phyloP scores from a whole-genome alignment of 768 basidiomycete genomes.

The Naganishia onofrii region DNA sequence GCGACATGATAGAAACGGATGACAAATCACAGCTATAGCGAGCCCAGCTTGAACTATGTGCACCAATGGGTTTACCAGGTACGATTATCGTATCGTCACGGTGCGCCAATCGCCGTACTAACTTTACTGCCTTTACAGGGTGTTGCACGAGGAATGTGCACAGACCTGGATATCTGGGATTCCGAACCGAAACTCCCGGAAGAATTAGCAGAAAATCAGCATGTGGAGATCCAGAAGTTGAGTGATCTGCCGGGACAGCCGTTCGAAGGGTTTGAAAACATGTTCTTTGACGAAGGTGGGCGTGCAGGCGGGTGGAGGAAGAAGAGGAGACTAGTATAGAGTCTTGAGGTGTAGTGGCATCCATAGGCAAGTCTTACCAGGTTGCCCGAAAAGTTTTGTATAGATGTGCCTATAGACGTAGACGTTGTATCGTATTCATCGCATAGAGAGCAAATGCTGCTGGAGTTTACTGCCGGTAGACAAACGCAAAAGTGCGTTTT shows the following conservation, averaged over 20 bases:
- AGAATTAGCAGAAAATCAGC: slow-evolving; percentile 22
- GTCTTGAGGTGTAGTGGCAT: not conserved
- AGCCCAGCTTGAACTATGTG: slow-evolving; percentile 42
- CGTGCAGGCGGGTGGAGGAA: slow-evolving; percentile 45
- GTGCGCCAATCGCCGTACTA: not conserved
- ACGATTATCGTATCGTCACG: not conserved
- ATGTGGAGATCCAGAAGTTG: slow-evolving; percentile 31
- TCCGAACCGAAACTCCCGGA: slow-evolving; percentile 30
- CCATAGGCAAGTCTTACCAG: not conserved
- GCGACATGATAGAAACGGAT: slow-evolving; percentile 38
- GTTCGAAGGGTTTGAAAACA: slow-evolving; percentile 44
- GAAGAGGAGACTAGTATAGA: slow-evolving; percentile 5
- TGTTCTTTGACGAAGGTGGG: slow-evolving; percentile 44
- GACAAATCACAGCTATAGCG: slow-evolving; percentile 33
- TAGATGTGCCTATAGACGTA: not conserved
- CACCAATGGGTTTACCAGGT: slow-evolving; percentile 42
- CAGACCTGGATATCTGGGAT: slow-evolving; percentile 43
- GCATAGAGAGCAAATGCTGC: not conserved
- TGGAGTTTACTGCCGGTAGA: not conserved
- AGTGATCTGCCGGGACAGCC: slow-evolving; percentile 37
- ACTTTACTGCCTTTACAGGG: slow-evolving; percentile 19
- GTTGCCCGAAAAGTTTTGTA: not conserved
- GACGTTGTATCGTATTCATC: not conserved
- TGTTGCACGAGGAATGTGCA: slow-evolving; percentile 43
- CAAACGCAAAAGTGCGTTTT: not conserved